Evolutionary conservation across 2,329 filamentous ascomycete species (phyloP).

Genomic region (Ambrosiella cleistominuta): DNA sequence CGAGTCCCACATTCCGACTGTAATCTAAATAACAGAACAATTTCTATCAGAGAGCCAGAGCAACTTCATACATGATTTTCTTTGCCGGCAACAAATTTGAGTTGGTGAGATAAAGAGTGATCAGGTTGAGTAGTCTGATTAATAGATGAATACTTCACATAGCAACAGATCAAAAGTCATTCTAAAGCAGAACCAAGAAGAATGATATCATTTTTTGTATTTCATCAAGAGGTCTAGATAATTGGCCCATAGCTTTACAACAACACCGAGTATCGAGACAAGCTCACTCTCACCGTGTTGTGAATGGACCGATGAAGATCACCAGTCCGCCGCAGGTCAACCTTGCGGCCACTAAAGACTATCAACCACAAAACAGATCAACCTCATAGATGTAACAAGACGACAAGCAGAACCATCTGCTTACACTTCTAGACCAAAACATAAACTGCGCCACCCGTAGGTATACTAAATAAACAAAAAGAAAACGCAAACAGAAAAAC

Average conservation of each 20-base stretch:
- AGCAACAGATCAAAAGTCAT: too few relatives aligned
- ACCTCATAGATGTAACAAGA: neutral
- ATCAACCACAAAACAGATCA: neutral
- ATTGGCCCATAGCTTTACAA: neutral
- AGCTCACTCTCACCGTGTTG: neutral
- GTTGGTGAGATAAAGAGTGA: too few relatives aligned
- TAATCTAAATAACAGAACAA: too few relatives aligned
- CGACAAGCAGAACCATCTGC: neutral
- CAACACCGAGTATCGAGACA: neutral
- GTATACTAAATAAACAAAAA: conserved; percentile 1
- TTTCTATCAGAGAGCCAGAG: too few relatives aligned
- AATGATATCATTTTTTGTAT: too few relatives aligned
- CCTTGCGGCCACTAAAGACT: neutral
- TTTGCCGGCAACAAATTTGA: too few relatives aligned
- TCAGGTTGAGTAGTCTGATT: too few relatives aligned
- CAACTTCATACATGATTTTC: too few relatives aligned
- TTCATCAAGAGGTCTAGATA: too few relatives aligned
- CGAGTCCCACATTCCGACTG: too few relatives aligned
- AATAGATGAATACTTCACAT: too few relatives aligned
- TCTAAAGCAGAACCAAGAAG: too few relatives aligned
- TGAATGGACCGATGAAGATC: neutral
- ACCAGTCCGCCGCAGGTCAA: neutral
- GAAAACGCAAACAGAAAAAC: conserved; percentile 14
- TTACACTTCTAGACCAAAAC: neutral
- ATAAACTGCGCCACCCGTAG: conserved; percentile 7